phyloP scores from a whole-genome alignment of 2,329 filamentous ascomycete species.

The Aspergillus sergii region DNA sequence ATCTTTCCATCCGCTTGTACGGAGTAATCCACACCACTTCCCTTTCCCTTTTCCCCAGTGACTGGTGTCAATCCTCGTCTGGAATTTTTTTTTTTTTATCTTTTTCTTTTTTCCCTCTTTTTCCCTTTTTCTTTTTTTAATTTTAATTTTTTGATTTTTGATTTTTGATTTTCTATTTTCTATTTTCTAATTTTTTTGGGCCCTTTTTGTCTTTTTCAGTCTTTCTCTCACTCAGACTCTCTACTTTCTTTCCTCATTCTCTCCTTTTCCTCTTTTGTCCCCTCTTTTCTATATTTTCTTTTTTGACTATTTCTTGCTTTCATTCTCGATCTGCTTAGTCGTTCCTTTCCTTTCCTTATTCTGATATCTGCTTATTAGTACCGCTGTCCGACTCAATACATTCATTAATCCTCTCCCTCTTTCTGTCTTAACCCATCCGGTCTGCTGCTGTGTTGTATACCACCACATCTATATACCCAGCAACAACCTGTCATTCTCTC shows the following conservation, averaged over 20 bases:
- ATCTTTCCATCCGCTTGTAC: slow-evolving; percentile 1
- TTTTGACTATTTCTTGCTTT: slow-evolving; percentile 23
- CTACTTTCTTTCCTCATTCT: slow-evolving; percentile 21
- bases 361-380: slow-evolving; percentile 19
- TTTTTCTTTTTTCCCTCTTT: slow-evolving; percentile 10
- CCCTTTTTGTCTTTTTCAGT: slow-evolving; percentile 16
- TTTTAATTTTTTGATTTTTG: slow-evolving; percentile 20
- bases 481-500: slow-evolving; percentile 2
- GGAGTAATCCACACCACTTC: background rate
- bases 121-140: slow-evolving; percentile 20
- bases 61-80: slow-evolving; percentile 14
- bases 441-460: slow-evolving; percentile 1
- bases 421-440: slow-evolving; percentile 1
- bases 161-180: slow-evolving; percentile 19
- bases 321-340: slow-evolving; percentile 14
- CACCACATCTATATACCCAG: background rate
- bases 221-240: slow-evolving; percentile 19
- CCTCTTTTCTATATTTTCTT: slow-evolving; percentile 21
- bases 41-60: background rate
- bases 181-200: slow-evolving; percentile 19
- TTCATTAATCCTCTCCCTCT: slow-evolving; percentile 10
- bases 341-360: slow-evolving; percentile 19
- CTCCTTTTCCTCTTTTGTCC: slow-evolving; percentile 21
- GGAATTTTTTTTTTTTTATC: slow-evolving; percentile 8
- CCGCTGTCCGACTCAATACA: slow-evolving; percentile 7